These are phyloP conservation scores for Tolypocladium guangdongense DNA, from an alignment of 2,329 filamentous ascomycete species.

Conservation along the genomic window DNA sequence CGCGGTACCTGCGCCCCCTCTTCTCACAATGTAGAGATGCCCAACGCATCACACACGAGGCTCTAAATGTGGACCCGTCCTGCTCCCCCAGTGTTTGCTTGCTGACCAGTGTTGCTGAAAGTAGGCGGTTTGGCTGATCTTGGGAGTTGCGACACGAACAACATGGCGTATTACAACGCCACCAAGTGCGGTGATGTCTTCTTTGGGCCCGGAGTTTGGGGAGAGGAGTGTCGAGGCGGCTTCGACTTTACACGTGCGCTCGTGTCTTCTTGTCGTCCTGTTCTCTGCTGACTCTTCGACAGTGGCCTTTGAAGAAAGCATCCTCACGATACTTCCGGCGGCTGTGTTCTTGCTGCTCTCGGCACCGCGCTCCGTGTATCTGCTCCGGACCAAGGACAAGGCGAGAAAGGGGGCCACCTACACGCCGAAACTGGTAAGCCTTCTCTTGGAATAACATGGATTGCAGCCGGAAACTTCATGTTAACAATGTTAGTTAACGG, in stretches of 20 bases:
- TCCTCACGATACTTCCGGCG: conserved; percentile 13
- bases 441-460: too few relatives aligned
- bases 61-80: too few relatives aligned
- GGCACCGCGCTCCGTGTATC: conserved; percentile 12
- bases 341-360: conserved; percentile 13
- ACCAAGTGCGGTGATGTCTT: conserved; percentile 16
- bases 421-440: conserved; percentile 14
- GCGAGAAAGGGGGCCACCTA: conserved; percentile 14
- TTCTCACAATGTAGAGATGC: too few relatives aligned
- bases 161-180: conserved; percentile 8
- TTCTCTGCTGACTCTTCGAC: conserved; percentile 4
- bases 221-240: conserved; percentile 17
- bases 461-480: too few relatives aligned
- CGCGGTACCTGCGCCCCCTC: too few relatives aligned
- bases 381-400: conserved; percentile 12
- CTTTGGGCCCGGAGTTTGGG: conserved; percentile 17
- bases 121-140: too few relatives aligned
- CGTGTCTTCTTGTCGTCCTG: too few relatives aligned
- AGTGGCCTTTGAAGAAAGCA: conserved; percentile 20
- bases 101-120: too few relatives aligned
- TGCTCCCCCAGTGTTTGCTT: too few relatives aligned
- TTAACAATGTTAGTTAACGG: conserved; percentile 8
- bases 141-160: too few relatives aligned
- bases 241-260: conserved; percentile 19
- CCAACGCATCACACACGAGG: too few relatives aligned